Conservation (phyloP, 345 rosid genomes). For the Aquilaria malaccensis region DNA sequence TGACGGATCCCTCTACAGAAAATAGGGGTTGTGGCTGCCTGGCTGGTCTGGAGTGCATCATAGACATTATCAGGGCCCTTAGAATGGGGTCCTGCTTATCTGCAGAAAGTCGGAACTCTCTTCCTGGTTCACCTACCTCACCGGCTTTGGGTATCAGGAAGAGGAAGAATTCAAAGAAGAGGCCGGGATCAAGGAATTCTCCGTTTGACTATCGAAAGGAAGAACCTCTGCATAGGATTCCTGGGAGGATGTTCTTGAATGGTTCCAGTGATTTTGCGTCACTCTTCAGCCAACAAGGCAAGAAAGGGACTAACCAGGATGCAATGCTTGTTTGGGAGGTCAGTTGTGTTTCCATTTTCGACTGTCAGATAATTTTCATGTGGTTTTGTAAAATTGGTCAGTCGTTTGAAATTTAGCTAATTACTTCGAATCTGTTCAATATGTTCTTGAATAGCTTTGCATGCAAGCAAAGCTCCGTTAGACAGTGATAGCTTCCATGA, state of each 20-base stretch:
- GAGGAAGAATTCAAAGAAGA: slow-evolving; percentile 57
- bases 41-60: slow-evolving; percentile 96
- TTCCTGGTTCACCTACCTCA: slow-evolving; percentile 77
- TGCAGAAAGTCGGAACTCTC: slow-evolving; percentile 85
- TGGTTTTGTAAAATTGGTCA: slow-evolving; percentile 7
- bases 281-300: slow-evolving; percentile 87
- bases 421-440: neutral
- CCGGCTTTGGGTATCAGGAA: slow-evolving; percentile 52
- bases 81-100: slow-evolving; percentile 99
- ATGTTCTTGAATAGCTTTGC: slow-evolving; percentile 7
- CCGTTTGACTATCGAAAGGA: slow-evolving; percentile 62
- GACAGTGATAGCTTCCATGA: neutral
- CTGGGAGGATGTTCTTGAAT: slow-evolving; percentile 73
- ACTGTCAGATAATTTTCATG: slow-evolving; percentile 5
- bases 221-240: slow-evolving; percentile 65
- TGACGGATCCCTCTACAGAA: slow-evolving; percentile 61
- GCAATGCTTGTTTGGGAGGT: slow-evolving; percentile 99
- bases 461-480: neutral
- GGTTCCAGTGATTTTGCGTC: slow-evolving; percentile 83
- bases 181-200: slow-evolving; percentile 49
- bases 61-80: slow-evolving; percentile 95
- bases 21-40: slow-evolving; percentile 43
- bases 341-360: slow-evolving; percentile 17
- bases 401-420: neutral
- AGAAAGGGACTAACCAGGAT: slow-evolving; percentile 98